Base-by-base conservation (phyloP, 2,329 filamentous ascomycete genomes). In the Curvularia spicifera region DNA sequence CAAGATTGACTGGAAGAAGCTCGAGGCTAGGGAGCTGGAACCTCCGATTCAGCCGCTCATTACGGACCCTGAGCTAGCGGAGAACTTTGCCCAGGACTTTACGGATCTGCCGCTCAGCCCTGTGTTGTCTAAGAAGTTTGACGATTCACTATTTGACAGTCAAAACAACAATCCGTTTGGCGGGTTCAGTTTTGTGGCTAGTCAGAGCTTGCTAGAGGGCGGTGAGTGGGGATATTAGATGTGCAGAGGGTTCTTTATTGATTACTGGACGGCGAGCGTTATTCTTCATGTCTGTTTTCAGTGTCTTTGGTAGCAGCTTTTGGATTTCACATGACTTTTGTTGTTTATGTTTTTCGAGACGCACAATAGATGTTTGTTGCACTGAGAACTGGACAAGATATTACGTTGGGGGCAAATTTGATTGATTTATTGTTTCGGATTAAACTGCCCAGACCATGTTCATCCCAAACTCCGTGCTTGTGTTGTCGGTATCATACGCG, bases 51-150 rank as follows among this genome's bases (percentile, higher is more conserved):
- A 90, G 73, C 95, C 95, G 15, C 84, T 98, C 70, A 94, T 99
- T 72, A 98, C 95, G 0, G 93, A 99, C 71, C 95, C 95, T 0
- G 93, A 96, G 76, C 83, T 97, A 45, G 95, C 95, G 0, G 96
- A 99, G 84, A 99, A 99, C 79, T 99, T 99, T 78, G 86, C 91
- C 0, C 82, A 83, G n/a, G 93, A 97, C 74, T 99, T 99, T 75
- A 99, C 94, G 0, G 88, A 90, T 54, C 78, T 97, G 62, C 86
- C 91, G 3, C 82, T 98, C 13, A 96, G 91, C 74, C 92, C 93
- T 5, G 83, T 90, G 1, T 73, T 76, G 48, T 71, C 65, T 22
- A 71, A 65, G 64, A 72, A 68, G 37, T 68, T 67, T 48, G 71
- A 70, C 33, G 70, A 71, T 28, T 63, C 63, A 20, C 57, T 69